Base-by-base conservation (phyloP, 73 alveolate genomes). In the Loxodes magnus region DNA sequence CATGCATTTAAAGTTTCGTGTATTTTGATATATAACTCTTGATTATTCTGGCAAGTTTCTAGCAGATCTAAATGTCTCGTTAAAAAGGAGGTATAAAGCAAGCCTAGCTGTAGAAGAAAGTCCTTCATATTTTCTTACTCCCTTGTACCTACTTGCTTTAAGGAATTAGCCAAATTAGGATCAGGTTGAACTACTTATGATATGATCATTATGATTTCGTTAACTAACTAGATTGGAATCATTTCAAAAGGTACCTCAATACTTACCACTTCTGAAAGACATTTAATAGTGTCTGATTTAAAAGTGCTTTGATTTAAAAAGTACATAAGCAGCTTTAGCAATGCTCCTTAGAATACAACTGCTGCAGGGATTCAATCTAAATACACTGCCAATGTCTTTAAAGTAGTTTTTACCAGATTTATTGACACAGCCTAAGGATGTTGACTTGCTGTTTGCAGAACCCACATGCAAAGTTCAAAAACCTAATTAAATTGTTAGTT, bases 381-480 rank as follows among this genome's bases (percentile, higher is more conserved):
- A 51, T 71, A 77, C 0, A 77, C 66, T 16, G 70, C 62, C 51
- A 77, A 71, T 12, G 85, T 77, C 35, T 46, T 71, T 12, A 77
- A 43, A 55, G 82, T 62, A 27, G 72, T 30, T 14, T 56, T 51
- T 12, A 71, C 64, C 22, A 77, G 33, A 3, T 76, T 23, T 14
- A 52, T 63, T 26, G 70, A 57, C 35, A 75, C 75, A 2, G 42
- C 43, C 25, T 53, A 71, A 5, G 91, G 71, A 34, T 77, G 74
- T 29, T 23, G 33, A 15, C 50, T 54, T 35, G 76, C 76, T 15
- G 84, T 44, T 44, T 70, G 29, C 0, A 82, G 37, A 5, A 91
- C 90, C 48, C 78, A 80, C 66, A 78, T 73, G 46, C 97, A 91
- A 33, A 91, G 78, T 22, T 75, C 75, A 43, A 71, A 91, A 34